Conservation (phyloP, 495 filamentous ascomycete genomes). For the Aspergillus cavernicola region DNA sequence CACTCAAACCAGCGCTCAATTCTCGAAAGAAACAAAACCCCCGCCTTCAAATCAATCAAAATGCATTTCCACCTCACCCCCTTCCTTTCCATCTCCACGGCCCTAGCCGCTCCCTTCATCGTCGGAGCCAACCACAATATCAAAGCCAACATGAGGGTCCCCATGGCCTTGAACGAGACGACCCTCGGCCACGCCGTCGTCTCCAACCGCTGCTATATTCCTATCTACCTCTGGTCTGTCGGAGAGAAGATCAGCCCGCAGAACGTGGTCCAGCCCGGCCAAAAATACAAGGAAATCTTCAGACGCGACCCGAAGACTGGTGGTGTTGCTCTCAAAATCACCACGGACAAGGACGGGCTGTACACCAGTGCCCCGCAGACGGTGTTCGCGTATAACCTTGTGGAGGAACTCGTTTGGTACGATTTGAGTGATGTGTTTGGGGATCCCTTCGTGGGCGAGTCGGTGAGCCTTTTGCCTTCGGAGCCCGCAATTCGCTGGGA, state of each 20-base stretch:
- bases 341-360: constrained; percentile 42
- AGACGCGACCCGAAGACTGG: constrained; percentile 43
- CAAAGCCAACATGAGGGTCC: neutral
- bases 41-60: constrained; percentile 1
- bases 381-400: constrained; percentile 52
- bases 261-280: constrained; percentile 19
- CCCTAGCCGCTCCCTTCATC: constrained; percentile 4
- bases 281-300: constrained; percentile 39
- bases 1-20: neutral
- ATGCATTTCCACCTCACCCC: constrained; percentile 16
- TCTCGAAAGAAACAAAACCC: neutral
- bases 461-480: constrained; percentile 35
- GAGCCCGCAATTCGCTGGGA: constrained; percentile 46
- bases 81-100: constrained; percentile 13
- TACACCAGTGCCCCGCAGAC: constrained; percentile 47
- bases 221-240: constrained; percentile 56
- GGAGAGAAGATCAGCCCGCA: constrained; percentile 31
- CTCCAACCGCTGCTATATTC: constrained; percentile 43
- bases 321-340: constrained; percentile 56
- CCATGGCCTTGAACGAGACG: neutral
- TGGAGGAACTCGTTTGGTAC: constrained; percentile 49
- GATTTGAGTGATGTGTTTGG: constrained; percentile 56
- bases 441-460: constrained; percentile 48
- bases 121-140: neutral
- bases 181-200: constrained; percentile 46